These are phyloP conservation scores for Dictyostelium brefeldianum DNA, from an alignment of 78 protist genomes.

Conservation along the genomic window DNA sequence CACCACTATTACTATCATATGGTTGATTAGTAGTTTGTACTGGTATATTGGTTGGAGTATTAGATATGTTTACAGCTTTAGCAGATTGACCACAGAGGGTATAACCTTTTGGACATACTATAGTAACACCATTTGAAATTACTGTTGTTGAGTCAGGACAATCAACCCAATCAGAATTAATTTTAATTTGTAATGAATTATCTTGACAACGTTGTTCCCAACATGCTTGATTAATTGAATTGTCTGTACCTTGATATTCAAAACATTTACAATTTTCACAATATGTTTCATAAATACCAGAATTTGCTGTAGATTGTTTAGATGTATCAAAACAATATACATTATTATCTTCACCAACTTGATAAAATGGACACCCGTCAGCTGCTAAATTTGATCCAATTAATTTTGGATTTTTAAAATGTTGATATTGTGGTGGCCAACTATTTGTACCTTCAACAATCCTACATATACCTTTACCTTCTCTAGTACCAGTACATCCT, in stretches of 20 bases:
- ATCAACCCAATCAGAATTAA: neutral
- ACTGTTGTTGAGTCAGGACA: neutral
- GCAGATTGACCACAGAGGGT: slow-evolving; percentile 17
- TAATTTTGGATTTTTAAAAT: neutral
- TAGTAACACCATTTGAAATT: neutral
- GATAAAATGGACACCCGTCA: slow-evolving; percentile 17
- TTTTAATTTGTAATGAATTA: neutral
- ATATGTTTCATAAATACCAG: neutral
- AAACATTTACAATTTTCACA: slow-evolving; percentile 6
- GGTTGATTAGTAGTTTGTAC: too few relatives aligned
- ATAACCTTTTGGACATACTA: slow-evolving; percentile 38
- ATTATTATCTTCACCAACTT: neutral
- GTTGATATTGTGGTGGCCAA: neutral
- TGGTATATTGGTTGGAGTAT: neutral
- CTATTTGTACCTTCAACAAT: neutral
- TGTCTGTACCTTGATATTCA: neutral
- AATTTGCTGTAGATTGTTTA: neutral
- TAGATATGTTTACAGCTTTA: neutral
- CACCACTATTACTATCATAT: too few relatives aligned
- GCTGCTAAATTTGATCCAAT: neutral
- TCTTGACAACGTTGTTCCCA: slow-evolving; percentile 11
- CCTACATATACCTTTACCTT: neutral
- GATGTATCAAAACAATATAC: neutral
- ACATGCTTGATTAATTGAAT: neutral
- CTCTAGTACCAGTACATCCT: slow-evolving; percentile 22